phyloP scores from a whole-genome alignment of 2,329 filamentous ascomycete species.

The Diaporthe citri region DNA sequence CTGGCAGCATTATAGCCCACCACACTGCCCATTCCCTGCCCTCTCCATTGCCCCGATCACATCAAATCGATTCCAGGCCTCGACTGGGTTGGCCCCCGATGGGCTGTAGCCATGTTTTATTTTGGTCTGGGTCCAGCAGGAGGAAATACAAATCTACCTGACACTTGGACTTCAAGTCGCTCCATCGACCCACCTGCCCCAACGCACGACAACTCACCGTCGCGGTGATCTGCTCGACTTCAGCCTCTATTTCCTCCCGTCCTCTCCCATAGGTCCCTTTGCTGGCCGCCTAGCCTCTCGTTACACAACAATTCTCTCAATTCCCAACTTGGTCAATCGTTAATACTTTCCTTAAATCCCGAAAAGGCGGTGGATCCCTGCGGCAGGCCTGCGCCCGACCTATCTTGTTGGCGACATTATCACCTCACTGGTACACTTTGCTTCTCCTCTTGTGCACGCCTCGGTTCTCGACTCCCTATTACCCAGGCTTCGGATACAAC shows the following conservation, averaged over 20 bases:
- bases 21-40: conserved; percentile 19
- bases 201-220: conserved; percentile 36
- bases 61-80: conserved; percentile 17
- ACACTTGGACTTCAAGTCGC: conserved; percentile 2
- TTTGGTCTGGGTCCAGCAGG: conserved; percentile 35
- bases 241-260: conserved; percentile 29
- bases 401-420: conserved; percentile 17
- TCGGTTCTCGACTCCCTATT: neutral
- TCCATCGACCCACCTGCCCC: conserved; percentile 27
- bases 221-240: conserved; percentile 5
- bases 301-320: conserved; percentile 27
- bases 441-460: conserved; percentile 6
- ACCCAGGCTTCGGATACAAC: neutral
- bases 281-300: conserved; percentile 30
- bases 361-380: conserved; percentile 23
- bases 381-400: conserved; percentile 30
- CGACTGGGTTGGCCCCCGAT: conserved; percentile 36
- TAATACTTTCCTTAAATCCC: conserved; percentile 21
- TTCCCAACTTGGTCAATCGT: conserved; percentile 33
- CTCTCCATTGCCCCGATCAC: neutral
- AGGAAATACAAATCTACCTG: conserved; percentile 33
- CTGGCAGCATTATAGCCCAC: conserved; percentile 19
- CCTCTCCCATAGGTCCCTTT: conserved; percentile 31
- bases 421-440: neutral
- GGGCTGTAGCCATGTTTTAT: conserved; percentile 34